These are phyloP conservation scores for Melanogaster broomeanus DNA, from an alignment of 768 basidiomycete genomes.

Conservation along the genomic window DNA sequence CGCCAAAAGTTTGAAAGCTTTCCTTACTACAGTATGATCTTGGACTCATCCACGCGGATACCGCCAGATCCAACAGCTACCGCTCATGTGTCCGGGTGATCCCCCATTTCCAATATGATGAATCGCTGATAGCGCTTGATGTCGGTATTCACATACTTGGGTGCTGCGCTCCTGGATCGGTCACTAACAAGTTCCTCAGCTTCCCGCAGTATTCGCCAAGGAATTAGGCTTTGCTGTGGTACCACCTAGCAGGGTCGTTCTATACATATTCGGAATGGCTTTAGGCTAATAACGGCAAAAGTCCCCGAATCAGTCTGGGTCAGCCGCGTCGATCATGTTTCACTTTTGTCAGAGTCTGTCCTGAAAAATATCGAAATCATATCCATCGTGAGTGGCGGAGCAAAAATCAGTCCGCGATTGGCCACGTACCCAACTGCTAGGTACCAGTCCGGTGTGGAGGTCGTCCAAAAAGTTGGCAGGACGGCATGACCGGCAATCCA, in stretches of 20 bases:
- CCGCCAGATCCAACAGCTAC: not conserved
- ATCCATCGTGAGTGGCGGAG: not conserved
- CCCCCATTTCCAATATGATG: constrained; percentile 2
- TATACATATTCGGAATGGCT: constrained; percentile 38
- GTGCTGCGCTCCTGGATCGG: too few species aligned
- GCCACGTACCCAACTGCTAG: not conserved
- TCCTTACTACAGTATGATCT: too few species aligned
- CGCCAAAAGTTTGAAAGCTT: too few species aligned
- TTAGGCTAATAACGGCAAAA: constrained; percentile 24
- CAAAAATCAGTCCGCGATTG: not conserved
- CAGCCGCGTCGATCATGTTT: constrained; percentile 51
- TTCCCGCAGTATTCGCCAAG: constrained; percentile 6
- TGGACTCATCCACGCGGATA: not conserved
- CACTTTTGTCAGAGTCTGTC: constrained; percentile 34
- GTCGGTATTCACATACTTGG: too few species aligned
- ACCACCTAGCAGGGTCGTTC: constrained; percentile 41
- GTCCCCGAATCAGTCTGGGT: constrained; percentile 13
- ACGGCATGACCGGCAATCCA: not conserved
- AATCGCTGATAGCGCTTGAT: not conserved
- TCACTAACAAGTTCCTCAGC: not conserved
- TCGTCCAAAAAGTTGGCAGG: not conserved
- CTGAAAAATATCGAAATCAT: constrained; percentile 13
- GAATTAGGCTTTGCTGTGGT: constrained; percentile 32
- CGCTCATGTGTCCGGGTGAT: not conserved
- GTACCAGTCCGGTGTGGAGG: not conserved